Percentiles rank a stretch among this genome's conserved stretches.
Evolutionary conservation across 805 yeast species (phyloP).

Genomic region (Cyberlindnera lachancei): DNA sequence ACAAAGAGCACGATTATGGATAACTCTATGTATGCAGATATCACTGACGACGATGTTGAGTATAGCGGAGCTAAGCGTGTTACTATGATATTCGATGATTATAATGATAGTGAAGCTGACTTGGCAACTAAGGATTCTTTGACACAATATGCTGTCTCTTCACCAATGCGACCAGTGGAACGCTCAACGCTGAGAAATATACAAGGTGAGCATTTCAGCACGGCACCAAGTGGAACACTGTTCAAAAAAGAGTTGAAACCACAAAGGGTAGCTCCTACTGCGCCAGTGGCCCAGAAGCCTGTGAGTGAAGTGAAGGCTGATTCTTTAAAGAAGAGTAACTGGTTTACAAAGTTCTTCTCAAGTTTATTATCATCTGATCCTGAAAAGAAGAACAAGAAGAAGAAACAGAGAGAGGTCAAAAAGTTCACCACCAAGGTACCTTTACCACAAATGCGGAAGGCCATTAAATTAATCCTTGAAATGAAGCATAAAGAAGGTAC

Average conservation of each 20-base stretch:
- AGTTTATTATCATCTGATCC: slow-evolving; percentile 17
- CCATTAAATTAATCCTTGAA: slow-evolving; percentile 32
- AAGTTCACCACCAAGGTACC: slow-evolving; percentile 15
- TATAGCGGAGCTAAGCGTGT: slow-evolving; percentile 19
- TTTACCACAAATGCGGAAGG: slow-evolving; percentile 15
- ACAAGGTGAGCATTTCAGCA: slow-evolving; percentile 14
- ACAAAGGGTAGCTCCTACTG: slow-evolving; percentile 18
- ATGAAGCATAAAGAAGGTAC: slow-evolving; percentile 45
- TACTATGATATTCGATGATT: slow-evolving; percentile 22
- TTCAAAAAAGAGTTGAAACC: slow-evolving; percentile 6
- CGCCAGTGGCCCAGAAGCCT: slow-evolving; percentile 9
- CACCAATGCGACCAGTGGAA: slow-evolving; percentile 5
- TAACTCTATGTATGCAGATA: slow-evolving; percentile 20
- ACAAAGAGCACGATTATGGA: slow-evolving; percentile 15
- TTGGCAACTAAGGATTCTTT: slow-evolving; percentile 1
- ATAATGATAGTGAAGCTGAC: slow-evolving; percentile 1
- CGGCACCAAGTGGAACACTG: slow-evolving; percentile 15
- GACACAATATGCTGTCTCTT: neutral
- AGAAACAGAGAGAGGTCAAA: slow-evolving; percentile 7
- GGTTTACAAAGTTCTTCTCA: slow-evolving; percentile 33
- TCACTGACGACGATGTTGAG: slow-evolving; percentile 19
- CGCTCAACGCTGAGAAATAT: slow-evolving; percentile 19
- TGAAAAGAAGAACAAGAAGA: slow-evolving; percentile 6
- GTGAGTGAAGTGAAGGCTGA: slow-evolving; percentile 6
- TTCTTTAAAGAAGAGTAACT: slow-evolving; percentile 23